phyloP scores from a whole-genome alignment of 768 basidiomycete species.

The Jaapia argillacea region DNA sequence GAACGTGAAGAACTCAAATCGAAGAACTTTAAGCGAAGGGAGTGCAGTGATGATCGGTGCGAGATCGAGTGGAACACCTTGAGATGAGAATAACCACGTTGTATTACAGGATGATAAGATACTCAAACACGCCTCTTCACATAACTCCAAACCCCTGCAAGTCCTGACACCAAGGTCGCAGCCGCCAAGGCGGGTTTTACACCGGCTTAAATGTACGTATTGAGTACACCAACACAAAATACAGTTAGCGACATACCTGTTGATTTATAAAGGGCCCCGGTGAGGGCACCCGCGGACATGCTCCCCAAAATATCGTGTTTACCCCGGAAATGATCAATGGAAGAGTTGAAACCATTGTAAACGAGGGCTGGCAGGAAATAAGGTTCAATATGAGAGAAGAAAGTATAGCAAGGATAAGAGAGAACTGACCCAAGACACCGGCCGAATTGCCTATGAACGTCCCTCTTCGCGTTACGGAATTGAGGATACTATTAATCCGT shows the following conservation, averaged over 20 bases:
- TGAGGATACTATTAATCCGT: slow-evolving; percentile 94
- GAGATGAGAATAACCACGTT: neutral
- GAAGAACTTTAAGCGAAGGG: neutral
- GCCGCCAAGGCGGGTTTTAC: slow-evolving; percentile 83
- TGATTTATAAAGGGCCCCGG: slow-evolving; percentile 87
- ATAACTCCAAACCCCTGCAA: slow-evolving; percentile 91
- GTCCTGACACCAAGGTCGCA: slow-evolving; percentile 79
- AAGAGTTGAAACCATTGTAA: slow-evolving; percentile 95
- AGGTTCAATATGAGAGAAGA: slow-evolving; percentile 29
- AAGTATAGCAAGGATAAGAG: slow-evolving; percentile 20
- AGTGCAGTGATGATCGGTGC: neutral
- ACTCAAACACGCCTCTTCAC: slow-evolving; percentile 81
- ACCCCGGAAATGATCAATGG: slow-evolving; percentile 81
- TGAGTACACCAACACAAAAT: slow-evolving; percentile 21
- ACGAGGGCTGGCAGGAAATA: slow-evolving; percentile 59
- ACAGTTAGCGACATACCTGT: slow-evolving; percentile 59
- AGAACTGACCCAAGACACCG: slow-evolving; percentile 84
- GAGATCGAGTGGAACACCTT: neutral
- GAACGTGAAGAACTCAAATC: neutral
- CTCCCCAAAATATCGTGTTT: slow-evolving; percentile 88
- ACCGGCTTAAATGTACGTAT: slow-evolving; percentile 58
- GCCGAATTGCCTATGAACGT: slow-evolving; percentile 98
- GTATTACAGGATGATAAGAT: neutral
- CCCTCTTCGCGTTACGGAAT: slow-evolving; percentile 93
- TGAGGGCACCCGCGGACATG: slow-evolving; percentile 86